phyloP scores from a whole-genome alignment of 2,329 filamentous ascomycete species.

The Fusarium keratoplasticum region DNA sequence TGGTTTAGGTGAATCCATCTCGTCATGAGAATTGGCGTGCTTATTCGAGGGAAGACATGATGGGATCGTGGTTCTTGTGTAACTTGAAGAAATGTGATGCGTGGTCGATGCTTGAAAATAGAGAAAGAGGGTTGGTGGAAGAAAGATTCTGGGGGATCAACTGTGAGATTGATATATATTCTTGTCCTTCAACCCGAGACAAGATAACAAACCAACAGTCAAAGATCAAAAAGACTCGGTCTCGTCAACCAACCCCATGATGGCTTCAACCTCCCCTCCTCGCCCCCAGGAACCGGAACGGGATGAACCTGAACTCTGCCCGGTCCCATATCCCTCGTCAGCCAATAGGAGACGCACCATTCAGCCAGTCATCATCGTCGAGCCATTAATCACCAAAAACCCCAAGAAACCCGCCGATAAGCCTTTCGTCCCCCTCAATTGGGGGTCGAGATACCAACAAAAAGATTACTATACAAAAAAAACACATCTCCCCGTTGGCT shows the following conservation, averaged over 20 bases:
- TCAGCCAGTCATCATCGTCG: constrained; percentile 26
- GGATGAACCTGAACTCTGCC: neutral
- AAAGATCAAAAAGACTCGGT: neutral
- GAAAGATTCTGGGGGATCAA: neutral
- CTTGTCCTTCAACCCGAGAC: neutral
- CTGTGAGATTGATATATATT: neutral
- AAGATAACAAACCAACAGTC: neutral
- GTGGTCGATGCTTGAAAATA: neutral
- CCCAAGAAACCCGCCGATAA: constrained; percentile 38
- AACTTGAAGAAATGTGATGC: neutral
- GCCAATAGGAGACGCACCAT: constrained; percentile 13
- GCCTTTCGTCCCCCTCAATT: constrained; percentile 2
- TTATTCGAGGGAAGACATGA: neutral
- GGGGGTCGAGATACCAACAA: constrained; percentile 16
- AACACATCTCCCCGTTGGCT: neutral
- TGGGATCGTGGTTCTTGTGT: neutral
- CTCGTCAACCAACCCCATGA: neutral
- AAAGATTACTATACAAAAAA: neutral
- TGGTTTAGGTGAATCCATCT: constrained; percentile 44
- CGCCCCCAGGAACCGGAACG: neutral
- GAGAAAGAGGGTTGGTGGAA: neutral
- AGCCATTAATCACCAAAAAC: constrained; percentile 40
- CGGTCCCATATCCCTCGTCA: neutral
- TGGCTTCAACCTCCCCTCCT: neutral
- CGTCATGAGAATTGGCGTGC: constrained; percentile 32